These are phyloP conservation scores for Magnolia kwangsiensis DNA, from an alignment of 164 flowering plant species.

Conservation along the genomic window DNA sequence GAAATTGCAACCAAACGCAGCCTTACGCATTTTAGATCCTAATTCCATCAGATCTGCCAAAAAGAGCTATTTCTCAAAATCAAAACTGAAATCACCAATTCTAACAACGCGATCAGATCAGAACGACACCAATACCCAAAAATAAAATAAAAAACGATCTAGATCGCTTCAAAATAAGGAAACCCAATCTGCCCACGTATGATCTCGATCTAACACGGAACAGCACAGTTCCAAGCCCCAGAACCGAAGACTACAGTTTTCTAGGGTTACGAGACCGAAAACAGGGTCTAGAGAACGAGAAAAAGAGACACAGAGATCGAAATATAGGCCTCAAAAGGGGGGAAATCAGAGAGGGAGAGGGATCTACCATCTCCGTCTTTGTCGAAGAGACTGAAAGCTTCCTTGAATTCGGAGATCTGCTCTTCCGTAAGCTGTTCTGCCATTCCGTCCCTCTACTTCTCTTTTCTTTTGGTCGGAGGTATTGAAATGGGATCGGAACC, in stretches of 20 bases:
- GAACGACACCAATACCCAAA: no score
- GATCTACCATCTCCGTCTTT: constrained; percentile 36
- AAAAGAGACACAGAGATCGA: neutral
- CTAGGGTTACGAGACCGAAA: neutral
- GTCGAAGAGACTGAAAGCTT: constrained; percentile 37
- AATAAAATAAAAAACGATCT: no score
- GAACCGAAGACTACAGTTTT: neutral
- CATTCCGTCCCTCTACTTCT: constrained; percentile 13
- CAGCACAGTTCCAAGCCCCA: neutral
- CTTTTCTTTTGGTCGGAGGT: neutral
- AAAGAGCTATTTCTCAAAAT: no score
- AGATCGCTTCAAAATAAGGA: no score
- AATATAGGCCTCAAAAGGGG: neutral
- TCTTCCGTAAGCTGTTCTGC: constrained; percentile 37
- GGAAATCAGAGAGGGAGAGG: neutral
- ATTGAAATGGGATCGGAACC: no score
- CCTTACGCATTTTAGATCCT: no score
- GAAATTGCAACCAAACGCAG: no score
- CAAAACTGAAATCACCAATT: no score
- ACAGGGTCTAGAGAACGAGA: no score
- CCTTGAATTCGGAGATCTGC: constrained; percentile 42
- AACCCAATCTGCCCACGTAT: no score
- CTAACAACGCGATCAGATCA: no score
- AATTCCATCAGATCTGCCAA: no score
- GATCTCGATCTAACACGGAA: neutral